Evolutionary conservation across 768 basidiomycete genomes (phyloP).

Genomic region (Lentinula sp.): DNA sequence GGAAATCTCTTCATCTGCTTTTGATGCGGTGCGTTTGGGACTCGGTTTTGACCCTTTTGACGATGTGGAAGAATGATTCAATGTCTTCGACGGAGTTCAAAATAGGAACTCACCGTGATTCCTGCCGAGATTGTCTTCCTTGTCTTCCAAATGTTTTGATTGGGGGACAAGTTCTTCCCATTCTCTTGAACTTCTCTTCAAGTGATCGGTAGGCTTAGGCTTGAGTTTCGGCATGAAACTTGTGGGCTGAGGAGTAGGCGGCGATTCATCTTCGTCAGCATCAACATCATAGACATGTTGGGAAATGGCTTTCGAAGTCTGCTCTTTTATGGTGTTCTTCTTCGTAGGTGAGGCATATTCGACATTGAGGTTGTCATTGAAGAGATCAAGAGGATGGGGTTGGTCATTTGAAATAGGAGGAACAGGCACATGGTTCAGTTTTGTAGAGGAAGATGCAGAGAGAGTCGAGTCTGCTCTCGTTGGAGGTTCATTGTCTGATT

Average conservation of each 20-base stretch:
- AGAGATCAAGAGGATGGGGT: background rate
- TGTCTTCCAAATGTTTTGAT: background rate
- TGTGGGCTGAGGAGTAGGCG: background rate
- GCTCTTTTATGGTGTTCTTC: background rate
- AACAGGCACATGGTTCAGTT: background rate
- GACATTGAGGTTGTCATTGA: background rate
- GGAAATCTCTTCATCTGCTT: background rate
- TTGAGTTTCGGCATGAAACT: background rate
- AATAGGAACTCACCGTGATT: background rate
- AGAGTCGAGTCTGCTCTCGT: background rate
- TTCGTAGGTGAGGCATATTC: slow-evolving; percentile 4
- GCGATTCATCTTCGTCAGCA: background rate
- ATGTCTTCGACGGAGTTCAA: background rate
- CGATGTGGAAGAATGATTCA: background rate
- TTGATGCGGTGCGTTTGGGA: background rate
- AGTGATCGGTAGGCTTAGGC: background rate
- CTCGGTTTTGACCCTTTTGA: background rate
- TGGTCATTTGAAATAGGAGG: background rate
- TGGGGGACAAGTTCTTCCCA: background rate
- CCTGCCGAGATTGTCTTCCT: background rate
- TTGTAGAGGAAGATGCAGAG: background rate
- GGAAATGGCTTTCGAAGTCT: background rate
- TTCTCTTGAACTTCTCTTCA: background rate
- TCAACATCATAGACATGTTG: background rate
- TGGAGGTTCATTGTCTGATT: background rate